Base-by-base conservation (phyloP, 805 yeast genomes). In the Yamadazyma insecticola region DNA sequence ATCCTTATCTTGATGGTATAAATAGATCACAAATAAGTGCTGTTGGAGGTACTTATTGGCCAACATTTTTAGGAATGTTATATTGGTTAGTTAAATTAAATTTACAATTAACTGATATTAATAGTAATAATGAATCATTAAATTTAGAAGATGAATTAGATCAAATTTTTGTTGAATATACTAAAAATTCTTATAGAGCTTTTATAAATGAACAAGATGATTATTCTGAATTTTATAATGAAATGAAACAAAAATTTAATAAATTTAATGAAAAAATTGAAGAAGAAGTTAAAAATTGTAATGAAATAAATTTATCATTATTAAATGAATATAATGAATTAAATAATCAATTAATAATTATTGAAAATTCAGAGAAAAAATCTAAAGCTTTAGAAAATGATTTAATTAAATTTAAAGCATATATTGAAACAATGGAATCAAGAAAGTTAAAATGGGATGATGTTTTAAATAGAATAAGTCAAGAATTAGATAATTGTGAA, bases 21-120 rank as follows among this genome's bases (percentile, higher is more conserved):
- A 84, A 81, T 53, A 80, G 88, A 48, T 81, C 92, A 1, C 94
- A 86, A 50, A 79, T 88, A 22, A 76, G 88, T 22, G 96, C 96
- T 0, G 96, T 86, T 9, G 96, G 96, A 5, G 95, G 95, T 2
- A 78, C 81, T 29, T 78, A 78, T 43, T 88, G 96, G 96, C 87
- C 85, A 9, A 71, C 72, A 6, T 84, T 86, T 42, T 54, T 88
- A 24, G 95, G 92, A 1, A 75, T 89, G 72, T 59, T 88, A 14
- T 78, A 81, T 51, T 88, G 96, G 96, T 52, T 88, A 26, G 76
- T 81, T 4, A 75, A 76, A 41, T 64, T 76, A 38, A 78, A 67
- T 45, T 39, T 54, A 24, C 42, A 60, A 39, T 33, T 61, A 23
- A 44, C 51, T 37, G 41, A 54, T 37, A 33, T 61, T 32, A 50